These are phyloP conservation scores for Agrocybe pediades DNA, from an alignment of 768 basidiomycete species.

Conservation along the genomic window DNA sequence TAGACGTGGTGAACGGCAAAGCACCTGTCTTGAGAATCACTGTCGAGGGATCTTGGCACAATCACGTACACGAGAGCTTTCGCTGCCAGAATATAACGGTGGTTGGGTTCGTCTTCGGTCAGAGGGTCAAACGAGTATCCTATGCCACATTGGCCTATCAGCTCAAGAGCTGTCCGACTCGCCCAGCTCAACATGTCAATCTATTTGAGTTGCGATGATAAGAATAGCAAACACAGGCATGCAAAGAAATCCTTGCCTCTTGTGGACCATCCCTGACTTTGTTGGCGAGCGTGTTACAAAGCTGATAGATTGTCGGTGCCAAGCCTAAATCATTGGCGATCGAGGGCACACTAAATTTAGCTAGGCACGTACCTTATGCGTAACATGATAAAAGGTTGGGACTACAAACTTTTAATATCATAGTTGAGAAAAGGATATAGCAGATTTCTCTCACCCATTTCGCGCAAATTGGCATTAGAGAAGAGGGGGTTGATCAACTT, in stretches of 20 bases:
- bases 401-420: conserved; percentile 16
- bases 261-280: conserved; percentile 22
- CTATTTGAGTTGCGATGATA: background rate
- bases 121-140: conserved; percentile 46
- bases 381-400: conserved; percentile 34
- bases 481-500: conserved; percentile 50
- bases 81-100: conserved; percentile 33
- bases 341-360: no score
- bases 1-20: background rate
- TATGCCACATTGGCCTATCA: conserved; percentile 52
- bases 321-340: no score
- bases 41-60: background rate
- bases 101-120: conserved; percentile 25
- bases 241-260: conserved; percentile 4
- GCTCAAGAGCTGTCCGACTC: conserved; percentile 46
- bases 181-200: conserved; percentile 18
- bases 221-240: background rate
- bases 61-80: conserved; percentile 32
- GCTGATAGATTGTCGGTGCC: conserved; percentile 22
- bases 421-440: background rate
- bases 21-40: background rate
- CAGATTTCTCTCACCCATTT: conserved; percentile 23
- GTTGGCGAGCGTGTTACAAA: conserved; percentile 22
- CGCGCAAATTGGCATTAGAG: conserved; percentile 40
- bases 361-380: conserved; percentile 25